Percentiles rank a stretch among this genome's conserved stretches.
phyloP scores from a whole-genome alignment of 2,329 filamentous ascomycete genomes.

The Arthrobotrys conoides region DNA sequence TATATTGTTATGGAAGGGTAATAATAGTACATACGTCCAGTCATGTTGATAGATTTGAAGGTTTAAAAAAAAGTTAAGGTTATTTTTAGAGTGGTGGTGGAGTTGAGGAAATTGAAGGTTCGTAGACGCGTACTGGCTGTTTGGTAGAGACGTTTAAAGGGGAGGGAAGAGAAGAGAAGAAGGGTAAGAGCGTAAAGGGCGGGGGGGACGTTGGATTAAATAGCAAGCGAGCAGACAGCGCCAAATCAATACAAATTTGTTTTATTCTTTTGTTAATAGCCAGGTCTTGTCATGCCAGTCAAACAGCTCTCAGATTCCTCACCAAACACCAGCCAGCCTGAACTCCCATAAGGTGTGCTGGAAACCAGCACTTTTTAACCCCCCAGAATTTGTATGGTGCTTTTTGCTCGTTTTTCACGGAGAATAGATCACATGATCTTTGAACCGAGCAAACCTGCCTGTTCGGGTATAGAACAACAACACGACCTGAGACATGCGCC shows the following conservation, averaged over 20 bases:
- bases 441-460: conserved; percentile 36
- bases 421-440: conserved; percentile 32
- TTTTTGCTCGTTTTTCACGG: conserved; percentile 38
- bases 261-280: not conserved
- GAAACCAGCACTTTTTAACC: conserved; percentile 58
- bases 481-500: conserved; percentile 41
- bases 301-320: conserved; percentile 30
- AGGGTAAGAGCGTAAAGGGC: conserved; percentile 33
- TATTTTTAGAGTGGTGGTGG: conserved; percentile 41
- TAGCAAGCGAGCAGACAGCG: conserved; percentile 49
- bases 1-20: not conserved
- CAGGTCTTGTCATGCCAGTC: not conserved
- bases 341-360: conserved; percentile 50
- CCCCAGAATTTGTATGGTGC: conserved; percentile 50
- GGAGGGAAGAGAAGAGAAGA: conserved; percentile 4
- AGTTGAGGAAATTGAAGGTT: not conserved
- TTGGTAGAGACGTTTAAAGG: conserved; percentile 6
- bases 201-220: conserved; percentile 53
- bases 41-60: conserved; percentile 55
- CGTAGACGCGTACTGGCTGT: conserved; percentile 51
- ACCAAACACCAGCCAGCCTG: conserved; percentile 42
- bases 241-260: conserved; percentile 53
- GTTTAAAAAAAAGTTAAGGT: conserved; percentile 15
- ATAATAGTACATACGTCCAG: conserved; percentile 55
- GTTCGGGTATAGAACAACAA: conserved; percentile 18